Conservation (phyloP, 768 basidiomycete species). For the Amanita subjunquillea region DNA sequence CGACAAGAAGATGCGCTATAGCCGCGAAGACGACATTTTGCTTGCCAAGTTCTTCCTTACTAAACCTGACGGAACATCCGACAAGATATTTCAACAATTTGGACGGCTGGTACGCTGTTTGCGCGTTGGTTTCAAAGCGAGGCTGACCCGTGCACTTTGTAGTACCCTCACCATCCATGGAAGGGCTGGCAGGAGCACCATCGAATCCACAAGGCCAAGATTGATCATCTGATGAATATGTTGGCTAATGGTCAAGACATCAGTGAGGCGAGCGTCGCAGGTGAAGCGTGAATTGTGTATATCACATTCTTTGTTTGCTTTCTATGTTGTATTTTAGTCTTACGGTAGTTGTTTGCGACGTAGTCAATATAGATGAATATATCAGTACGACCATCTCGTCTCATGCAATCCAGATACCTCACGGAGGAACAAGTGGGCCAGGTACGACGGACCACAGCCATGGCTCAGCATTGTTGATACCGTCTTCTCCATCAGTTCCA, state of each 20-base stretch:
- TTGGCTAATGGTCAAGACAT: conserved; percentile 46
- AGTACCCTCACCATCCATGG: conserved; percentile 89
- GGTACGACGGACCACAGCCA: background rate
- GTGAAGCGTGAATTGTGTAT: background rate
- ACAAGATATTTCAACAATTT: conserved; percentile 78
- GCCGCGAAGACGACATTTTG: conserved; percentile 66
- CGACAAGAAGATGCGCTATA: conserved; percentile 85
- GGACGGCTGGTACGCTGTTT: conserved; percentile 46
- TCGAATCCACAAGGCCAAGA: conserved; percentile 79
- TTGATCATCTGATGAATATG: conserved; percentile 67
- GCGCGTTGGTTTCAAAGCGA: background rate
- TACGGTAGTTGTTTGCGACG: no score
- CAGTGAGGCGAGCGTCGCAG: conserved; percentile 13
- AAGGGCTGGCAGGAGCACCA: conserved; percentile 93
- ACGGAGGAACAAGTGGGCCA: conserved; percentile 6
- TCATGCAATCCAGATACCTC: conserved; percentile 4
- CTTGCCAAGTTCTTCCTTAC: conserved; percentile 66
- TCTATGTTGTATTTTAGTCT: background rate
- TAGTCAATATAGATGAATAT: no score
- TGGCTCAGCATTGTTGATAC: background rate
- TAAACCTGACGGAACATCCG: conserved; percentile 73
- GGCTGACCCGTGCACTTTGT: background rate
- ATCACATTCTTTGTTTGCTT: background rate
- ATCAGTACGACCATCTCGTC: no score
- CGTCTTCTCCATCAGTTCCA: conserved; percentile 33